Conservation (phyloP, 768 basidiomycete species). For the Kwoniella heveanensis region DNA sequence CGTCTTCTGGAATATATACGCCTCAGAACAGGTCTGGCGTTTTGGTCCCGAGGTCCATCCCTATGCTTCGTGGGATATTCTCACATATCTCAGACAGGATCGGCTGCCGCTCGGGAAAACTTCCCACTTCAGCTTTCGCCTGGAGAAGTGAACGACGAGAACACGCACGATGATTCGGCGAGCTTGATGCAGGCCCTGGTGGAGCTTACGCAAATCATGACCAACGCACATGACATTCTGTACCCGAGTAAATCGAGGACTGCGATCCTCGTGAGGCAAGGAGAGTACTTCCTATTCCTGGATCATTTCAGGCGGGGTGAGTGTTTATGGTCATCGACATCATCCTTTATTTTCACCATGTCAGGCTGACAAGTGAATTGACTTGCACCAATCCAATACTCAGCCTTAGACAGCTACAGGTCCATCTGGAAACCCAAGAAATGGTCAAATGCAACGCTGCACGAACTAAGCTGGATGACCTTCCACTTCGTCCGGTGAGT, state of each 20-base stretch:
- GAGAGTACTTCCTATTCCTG: conserved; percentile 34
- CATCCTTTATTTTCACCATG: conserved; percentile 4
- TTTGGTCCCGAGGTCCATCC: conserved; percentile 52
- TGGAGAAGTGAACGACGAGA: conserved; percentile 11
- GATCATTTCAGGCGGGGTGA: conserved; percentile 43
- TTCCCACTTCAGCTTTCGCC: conserved; percentile 49
- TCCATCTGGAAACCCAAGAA: conserved; percentile 35
- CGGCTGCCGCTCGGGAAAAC: conserved; percentile 43
- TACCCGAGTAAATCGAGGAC: conserved; percentile 48
- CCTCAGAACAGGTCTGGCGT: conserved; percentile 51
- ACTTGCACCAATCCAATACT: conserved; percentile 25
- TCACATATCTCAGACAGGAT: conserved; percentile 48
- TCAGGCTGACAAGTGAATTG: too few relatives aligned
- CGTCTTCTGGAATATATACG: conserved; percentile 11
- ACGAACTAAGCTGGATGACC: conserved; percentile 43
- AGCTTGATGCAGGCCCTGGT: conserved; percentile 44
- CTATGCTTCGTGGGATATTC: conserved; percentile 52
- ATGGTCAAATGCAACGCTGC: conserved; percentile 31
- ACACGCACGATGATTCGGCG: conserved; percentile 40
- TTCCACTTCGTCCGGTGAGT: conserved; percentile 42
- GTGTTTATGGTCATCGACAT: not conserved
- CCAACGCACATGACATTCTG: conserved; percentile 52
- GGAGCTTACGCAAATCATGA: conserved; percentile 54
- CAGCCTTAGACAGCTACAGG: conserved; percentile 34
- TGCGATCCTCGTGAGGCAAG: conserved; percentile 44